Evolutionary conservation across 345 rosid species (phyloP), one percentile per base, ranked within the genome.

Genomic region (Populus deltoides): DNA sequence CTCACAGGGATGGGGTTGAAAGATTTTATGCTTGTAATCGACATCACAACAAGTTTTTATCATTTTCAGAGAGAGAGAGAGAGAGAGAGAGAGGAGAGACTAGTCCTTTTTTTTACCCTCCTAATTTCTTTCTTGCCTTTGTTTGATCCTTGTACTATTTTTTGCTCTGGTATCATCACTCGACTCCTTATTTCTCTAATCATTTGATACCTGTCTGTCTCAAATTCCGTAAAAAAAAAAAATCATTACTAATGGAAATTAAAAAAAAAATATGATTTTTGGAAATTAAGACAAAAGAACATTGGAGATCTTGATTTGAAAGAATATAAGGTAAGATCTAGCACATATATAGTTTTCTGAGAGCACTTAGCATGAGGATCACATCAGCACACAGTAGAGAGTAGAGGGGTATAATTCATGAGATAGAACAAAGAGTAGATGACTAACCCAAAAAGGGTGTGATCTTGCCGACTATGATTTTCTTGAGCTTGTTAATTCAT

Each of bases 231-330:
- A 39, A 39, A 1, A 39, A 8, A 45, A 13, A 45, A 13, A 12
- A 13, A 47, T 47, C 18, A 47, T 13, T 47, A 15, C 16, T 47
- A 15, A 47, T 15, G 53, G 47, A 15, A 47, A 4, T 4, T 13
- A 0, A 1, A 3, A 11, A 3, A 11, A 45, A 13, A 47, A 0
- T 4, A 33, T 5, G 36, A 33, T 41, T 8, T n/a, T 0, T 6
- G 0, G 0, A 6, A 53, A 53, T 6, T 1, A 53, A 7, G 22
- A 53, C 24, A 53, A 20, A 41, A 53, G 8, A 18, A 1, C 3
- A 18, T 10, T n/a, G 63, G n/a, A 24, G n/a, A n/a, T 59, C 25
- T 59, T 59, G 27, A 8, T 59, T 1, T 10, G 9, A n/a, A 59
- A 10, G 27, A 11, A 3, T 3, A 59, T 9, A n/a, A 57, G 63